These are phyloP conservation scores for Pseudozyma tsukubaensis DNA, from an alignment of 1,284 basidiomycete genomes.

Conservation along the genomic window DNA sequence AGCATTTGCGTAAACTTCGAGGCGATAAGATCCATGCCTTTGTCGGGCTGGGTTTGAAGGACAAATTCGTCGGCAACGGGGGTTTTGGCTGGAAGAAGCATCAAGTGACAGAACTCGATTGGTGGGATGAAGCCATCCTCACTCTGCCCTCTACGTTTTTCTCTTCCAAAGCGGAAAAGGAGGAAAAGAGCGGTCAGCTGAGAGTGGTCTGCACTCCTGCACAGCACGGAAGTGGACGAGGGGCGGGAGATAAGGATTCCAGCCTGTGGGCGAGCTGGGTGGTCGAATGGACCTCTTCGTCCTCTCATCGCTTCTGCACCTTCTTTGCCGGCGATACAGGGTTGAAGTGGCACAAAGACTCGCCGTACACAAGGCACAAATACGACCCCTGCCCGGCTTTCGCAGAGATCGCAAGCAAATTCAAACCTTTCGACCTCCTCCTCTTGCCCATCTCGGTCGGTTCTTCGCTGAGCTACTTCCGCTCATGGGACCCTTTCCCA, in stretches of 20 bases:
- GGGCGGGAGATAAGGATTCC: conserved; percentile 48
- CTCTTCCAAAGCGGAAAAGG: not conserved
- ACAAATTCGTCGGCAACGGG: conserved; percentile 41
- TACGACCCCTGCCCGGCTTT: conserved; percentile 64
- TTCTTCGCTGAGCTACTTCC: conserved; percentile 44
- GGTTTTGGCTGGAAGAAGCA: conserved; percentile 47
- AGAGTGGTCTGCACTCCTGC: conserved; percentile 61
- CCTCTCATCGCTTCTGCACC: conserved; percentile 32
- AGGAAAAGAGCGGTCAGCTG: conserved; percentile 1
- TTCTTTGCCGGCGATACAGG: conserved; percentile 67
- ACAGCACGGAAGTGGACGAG: conserved; percentile 64
- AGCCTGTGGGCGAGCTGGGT: conserved; percentile 64
- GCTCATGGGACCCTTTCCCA: conserved; percentile 60
- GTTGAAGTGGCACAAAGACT: conserved; percentile 54
- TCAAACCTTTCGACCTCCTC: conserved; percentile 51
- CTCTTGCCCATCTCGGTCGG: conserved; percentile 65
- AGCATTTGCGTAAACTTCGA: conserved; percentile 38
- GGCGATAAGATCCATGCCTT: conserved; percentile 50
- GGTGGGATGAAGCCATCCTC: conserved; percentile 60
- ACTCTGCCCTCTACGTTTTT: conserved; percentile 1
- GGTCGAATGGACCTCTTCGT: conserved; percentile 31
- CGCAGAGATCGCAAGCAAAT: conserved; percentile 38
- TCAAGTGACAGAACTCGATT: conserved; percentile 60
- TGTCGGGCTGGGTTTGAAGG: conserved; percentile 60
- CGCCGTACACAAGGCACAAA: conserved; percentile 21